Evolutionary conservation across 2,329 filamentous ascomycete species (phyloP).

Genomic region (Escovopsis weberi): DNA sequence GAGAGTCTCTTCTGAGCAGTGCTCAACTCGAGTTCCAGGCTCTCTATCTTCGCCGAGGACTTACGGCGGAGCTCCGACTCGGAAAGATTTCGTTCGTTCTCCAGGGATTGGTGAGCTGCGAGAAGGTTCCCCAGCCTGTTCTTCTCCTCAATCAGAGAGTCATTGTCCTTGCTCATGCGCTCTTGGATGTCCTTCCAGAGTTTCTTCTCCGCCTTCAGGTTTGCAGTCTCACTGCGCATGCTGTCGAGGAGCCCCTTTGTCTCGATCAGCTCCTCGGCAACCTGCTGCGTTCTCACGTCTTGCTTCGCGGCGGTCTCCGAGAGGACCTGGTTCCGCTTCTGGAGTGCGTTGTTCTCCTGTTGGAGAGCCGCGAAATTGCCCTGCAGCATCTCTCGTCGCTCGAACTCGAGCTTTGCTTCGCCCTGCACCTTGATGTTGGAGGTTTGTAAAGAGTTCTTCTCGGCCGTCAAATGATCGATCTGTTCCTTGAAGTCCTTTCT

Average conservation of each 20-base stretch:
- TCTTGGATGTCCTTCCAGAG: conserved; percentile 90
- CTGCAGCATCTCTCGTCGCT: conserved; percentile 80
- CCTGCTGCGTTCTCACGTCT: conserved; percentile 79
- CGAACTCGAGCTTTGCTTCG: conserved; percentile 65
- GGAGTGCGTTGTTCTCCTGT: conserved; percentile 70
- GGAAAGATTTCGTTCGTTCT: conserved; percentile 79
- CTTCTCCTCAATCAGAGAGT: conserved; percentile 70
- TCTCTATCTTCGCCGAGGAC: conserved; percentile 63
- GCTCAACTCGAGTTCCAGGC: conserved; percentile 63
- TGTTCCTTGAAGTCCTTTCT: conserved; percentile 74
- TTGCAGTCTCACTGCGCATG: conserved; percentile 78
- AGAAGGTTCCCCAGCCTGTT: conserved; percentile 70
- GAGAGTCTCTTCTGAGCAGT: conserved; percentile 66
- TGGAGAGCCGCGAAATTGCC: conserved; percentile 75
- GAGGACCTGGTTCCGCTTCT: conserved; percentile 63
- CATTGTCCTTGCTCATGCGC: conserved; percentile 76
- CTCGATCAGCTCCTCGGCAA: conserved; percentile 85
- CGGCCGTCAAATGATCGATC: conserved; percentile 62
- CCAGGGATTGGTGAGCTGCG: conserved; percentile 69
- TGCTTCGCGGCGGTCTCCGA: conserved; percentile 79
- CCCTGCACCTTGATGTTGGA: conserved; percentile 69
- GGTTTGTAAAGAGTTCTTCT: conserved; percentile 69
- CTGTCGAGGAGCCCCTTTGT: conserved; percentile 69
- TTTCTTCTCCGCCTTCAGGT: conserved; percentile 88
- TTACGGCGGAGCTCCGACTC: conserved; percentile 73